phyloP scores from a whole-genome alignment of 1,284 basidiomycete species.

The Sporisorium exsertum region DNA sequence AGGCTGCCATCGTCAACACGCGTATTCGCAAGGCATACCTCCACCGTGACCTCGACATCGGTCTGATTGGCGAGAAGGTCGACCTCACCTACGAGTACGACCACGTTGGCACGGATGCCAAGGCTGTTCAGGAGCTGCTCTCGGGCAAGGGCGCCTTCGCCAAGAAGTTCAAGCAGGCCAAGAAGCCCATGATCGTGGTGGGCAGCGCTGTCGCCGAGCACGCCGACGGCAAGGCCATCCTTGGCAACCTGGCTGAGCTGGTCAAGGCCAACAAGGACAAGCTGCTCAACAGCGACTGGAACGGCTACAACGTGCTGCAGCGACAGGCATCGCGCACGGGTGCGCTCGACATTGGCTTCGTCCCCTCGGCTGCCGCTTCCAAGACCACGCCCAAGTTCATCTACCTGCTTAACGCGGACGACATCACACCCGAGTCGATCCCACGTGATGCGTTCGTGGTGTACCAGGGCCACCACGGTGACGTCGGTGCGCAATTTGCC shows the following conservation, averaged over 20 bases:
- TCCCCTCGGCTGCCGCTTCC: constrained; percentile 82
- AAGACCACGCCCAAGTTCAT: constrained; percentile 89
- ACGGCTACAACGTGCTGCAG: constrained; percentile 92
- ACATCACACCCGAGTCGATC: constrained; percentile 89
- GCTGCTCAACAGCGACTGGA: constrained; percentile 91
- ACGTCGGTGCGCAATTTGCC: constrained; percentile 93
- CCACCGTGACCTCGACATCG: constrained; percentile 84
- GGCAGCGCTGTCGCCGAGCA: constrained; percentile 90
- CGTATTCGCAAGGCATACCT: constrained; percentile 95
- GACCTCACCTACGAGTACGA: constrained; percentile 95
- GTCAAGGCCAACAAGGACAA: constrained; percentile 76
- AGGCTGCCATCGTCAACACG: constrained; percentile 96
- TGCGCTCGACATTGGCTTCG: constrained; percentile 93
- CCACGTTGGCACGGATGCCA: constrained; percentile 83
- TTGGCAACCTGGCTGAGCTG: constrained; percentile 82
- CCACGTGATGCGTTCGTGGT: constrained; percentile 95
- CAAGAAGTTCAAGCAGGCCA: constrained; percentile 87
- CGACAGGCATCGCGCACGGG: constrained; percentile 90
- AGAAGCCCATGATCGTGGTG: constrained; percentile 93
- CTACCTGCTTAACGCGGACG: constrained; percentile 96
- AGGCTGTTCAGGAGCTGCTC: constrained; percentile 83
- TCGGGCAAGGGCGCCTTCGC: constrained; percentile 81
- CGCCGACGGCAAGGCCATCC: constrained; percentile 83
- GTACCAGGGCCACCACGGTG: constrained; percentile 99
- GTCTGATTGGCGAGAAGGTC: constrained; percentile 88